Conservation (phyloP, 441 rosid genomes). For the Gossypium schwendimanii region DNA sequence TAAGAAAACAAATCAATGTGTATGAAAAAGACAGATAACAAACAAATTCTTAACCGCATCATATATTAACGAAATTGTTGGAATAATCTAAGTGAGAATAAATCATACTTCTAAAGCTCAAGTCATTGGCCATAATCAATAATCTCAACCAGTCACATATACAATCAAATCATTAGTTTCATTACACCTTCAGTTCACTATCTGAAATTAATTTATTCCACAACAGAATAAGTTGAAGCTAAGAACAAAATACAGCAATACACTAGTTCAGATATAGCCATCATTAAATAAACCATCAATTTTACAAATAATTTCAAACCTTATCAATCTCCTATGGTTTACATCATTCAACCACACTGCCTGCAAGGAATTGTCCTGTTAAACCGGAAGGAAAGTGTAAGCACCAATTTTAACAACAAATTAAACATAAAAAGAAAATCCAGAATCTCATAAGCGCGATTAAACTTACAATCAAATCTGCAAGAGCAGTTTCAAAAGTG, state of each 20-base stretch:
- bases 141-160: not conserved
- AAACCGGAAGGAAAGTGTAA: slow-evolving; percentile 9
- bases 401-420: not conserved
- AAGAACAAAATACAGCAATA: not conserved
- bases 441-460: not conserved
- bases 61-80: not conserved
- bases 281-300: not conserved
- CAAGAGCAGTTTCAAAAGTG: slow-evolving; percentile 64
- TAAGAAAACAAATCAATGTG: not conserved
- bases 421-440: not conserved
- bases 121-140: not conserved
- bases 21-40: not conserved
- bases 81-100: not conserved
- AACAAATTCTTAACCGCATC: not conserved
- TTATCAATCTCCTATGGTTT: slow-evolving; percentile 38
- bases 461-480: slow-evolving; percentile 60
- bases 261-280: not conserved
- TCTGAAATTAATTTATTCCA: not conserved
- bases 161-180: not conserved
- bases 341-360: slow-evolving; percentile 51
- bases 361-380: slow-evolving; percentile 77
- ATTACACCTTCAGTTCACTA: not conserved
- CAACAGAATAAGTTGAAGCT: not conserved
- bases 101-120: not conserved
- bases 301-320: slow-evolving; percentile 27